These are phyloP conservation scores for Globisporangium polare DNA, from an alignment of 352 stramenopile species.

Conservation along the genomic window DNA sequence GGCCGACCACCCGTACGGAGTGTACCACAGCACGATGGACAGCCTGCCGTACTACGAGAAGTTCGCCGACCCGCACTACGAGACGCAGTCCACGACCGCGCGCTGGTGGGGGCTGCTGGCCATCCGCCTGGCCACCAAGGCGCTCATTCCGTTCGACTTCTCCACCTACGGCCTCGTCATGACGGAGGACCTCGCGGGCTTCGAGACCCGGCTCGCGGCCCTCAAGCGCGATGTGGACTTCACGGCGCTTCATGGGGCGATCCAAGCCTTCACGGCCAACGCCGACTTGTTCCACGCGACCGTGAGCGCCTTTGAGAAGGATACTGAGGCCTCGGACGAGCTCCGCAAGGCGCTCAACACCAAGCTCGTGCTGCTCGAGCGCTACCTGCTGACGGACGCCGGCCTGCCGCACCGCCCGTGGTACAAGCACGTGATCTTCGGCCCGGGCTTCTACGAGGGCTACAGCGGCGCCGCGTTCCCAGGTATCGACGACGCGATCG, in stretches of 20 bases:
- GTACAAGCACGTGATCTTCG: conserved; percentile 64
- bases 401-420: conserved; percentile 46
- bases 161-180: conserved; percentile 60
- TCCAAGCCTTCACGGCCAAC: no score
- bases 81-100: conserved; percentile 41
- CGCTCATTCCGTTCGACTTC: conserved; percentile 73
- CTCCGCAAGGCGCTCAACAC: no score
- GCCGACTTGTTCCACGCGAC: no score
- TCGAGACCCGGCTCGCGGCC: conserved; percentile 20
- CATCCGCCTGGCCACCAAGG: no score
- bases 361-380: conserved; percentile 47
- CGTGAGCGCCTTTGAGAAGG: no score
- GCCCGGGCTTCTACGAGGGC: conserved; percentile 49
- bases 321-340: no score
- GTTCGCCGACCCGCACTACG: conserved; percentile 55
- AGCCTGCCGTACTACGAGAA: conserved; percentile 64
- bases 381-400: conserved; percentile 30
- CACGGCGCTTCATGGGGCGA: no score
- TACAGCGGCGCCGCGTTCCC: conserved; percentile 47
- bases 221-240: no score
- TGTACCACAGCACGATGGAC: conserved; percentile 88
- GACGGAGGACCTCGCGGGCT: conserved; percentile 34
- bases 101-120: conserved; percentile 63
- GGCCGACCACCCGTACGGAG: conserved; percentile 45
- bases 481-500: conserved; percentile 40